phyloP scores from a whole-genome alignment of 2,329 filamentous ascomycete genomes.

The Harringtonia aguacate region DNA sequence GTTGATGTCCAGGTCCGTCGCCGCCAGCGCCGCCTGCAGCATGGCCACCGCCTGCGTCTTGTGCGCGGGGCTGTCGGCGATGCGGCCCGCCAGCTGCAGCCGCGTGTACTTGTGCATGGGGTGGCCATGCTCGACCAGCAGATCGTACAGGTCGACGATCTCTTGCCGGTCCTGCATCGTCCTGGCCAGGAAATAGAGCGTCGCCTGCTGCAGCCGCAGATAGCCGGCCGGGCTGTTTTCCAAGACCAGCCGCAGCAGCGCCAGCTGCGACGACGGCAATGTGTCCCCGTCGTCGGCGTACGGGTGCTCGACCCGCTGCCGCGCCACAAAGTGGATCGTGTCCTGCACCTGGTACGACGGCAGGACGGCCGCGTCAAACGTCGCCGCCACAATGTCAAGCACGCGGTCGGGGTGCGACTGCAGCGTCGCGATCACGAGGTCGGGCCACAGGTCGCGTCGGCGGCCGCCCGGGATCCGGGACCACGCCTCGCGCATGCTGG shows the following conservation, averaged over 20 bases:
- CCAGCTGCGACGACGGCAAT: no score
- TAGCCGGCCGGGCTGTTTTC: conserved; percentile 5
- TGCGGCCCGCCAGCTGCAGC: conserved; percentile 33
- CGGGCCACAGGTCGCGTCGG: conserved; percentile 20
- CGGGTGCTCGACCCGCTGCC: not conserved
- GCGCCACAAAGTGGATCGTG: conserved; percentile 20
- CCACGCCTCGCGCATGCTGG: conserved; percentile 24
- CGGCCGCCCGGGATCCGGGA: conserved; percentile 14
- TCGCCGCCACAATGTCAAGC: conserved; percentile 24
- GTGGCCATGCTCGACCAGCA: conserved; percentile 19
- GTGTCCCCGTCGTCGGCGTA: no score
- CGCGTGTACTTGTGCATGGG: conserved; percentile 30
- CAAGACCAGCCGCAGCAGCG: conserved; percentile 7
- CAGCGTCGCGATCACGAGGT: conserved; percentile 25
- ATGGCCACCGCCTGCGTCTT: conserved; percentile 34
- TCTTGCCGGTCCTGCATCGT: conserved; percentile 10
- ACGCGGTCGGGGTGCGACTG: conserved; percentile 20
- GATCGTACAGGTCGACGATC: conserved; percentile 23
- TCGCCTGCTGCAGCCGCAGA: conserved; percentile 26
- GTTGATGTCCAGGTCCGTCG: conserved; percentile 32
- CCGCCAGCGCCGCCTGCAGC: conserved; percentile 22
- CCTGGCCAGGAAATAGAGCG: conserved; percentile 16
- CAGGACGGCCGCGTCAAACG: conserved; percentile 20
- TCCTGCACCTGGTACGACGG: conserved; percentile 28
- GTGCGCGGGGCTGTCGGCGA: conserved; percentile 28